Conservation (phyloP, 768 basidiomycete genomes). For the Galerina sulciceps region DNA sequence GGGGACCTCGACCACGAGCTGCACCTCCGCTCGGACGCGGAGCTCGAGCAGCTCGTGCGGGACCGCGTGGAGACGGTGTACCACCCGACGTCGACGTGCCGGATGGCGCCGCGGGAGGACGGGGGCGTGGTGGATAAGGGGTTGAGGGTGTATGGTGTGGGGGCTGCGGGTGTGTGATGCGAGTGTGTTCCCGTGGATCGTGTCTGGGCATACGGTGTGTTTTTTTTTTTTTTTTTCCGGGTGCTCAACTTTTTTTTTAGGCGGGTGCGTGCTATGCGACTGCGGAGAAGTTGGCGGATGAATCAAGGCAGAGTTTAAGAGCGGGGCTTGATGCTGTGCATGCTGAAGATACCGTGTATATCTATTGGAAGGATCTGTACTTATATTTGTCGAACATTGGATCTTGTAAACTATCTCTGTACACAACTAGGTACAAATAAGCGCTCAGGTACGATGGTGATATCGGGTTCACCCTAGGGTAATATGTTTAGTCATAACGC, state of each 20-base stretch:
- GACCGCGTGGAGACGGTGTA: slow-evolving; percentile 49
- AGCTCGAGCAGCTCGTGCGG: slow-evolving; percentile 38
- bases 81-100: slow-evolving; percentile 47
- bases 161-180: slow-evolving; percentile 48
- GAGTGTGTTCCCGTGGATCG: slow-evolving; percentile 42
- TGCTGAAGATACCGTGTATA: too few relatives aligned
- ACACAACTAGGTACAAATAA: too few relatives aligned
- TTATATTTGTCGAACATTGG: too few relatives aligned
- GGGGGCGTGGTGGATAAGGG: slow-evolving; percentile 47
- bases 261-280: slow-evolving; percentile 35
- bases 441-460: too few relatives aligned
- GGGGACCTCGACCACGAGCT: slow-evolving; percentile 37
- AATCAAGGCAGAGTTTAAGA: slow-evolving; percentile 28
- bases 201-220: slow-evolving; percentile 44
- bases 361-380: too few relatives aligned
- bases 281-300: slow-evolving; percentile 38
- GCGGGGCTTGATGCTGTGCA: too few relatives aligned
- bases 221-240: slow-evolving; percentile 2
- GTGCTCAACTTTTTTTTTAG: slow-evolving; percentile 12
- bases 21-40: slow-evolving; percentile 37
- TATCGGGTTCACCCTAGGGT: too few relatives aligned
- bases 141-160: slow-evolving; percentile 46
- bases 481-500: too few relatives aligned
- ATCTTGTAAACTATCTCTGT: too few relatives aligned
- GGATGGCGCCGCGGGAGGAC: slow-evolving; percentile 44